Evolutionary conservation across 495 filamentous ascomycete genomes (phyloP).

Genomic region (Elaphomyces granulatus): DNA sequence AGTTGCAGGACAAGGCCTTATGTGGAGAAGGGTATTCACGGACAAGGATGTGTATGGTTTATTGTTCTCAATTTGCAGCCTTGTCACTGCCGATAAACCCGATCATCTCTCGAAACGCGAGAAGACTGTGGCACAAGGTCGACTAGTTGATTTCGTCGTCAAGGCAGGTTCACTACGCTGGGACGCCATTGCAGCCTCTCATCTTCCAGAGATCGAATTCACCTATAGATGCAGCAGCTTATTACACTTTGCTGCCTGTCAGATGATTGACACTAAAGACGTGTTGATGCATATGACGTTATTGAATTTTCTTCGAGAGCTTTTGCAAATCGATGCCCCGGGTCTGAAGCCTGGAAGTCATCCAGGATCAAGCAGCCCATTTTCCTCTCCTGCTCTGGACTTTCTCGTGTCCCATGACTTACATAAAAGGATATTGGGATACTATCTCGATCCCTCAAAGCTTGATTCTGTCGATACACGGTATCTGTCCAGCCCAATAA

Average conservation of each 20-base stretch:
- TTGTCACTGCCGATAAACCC: constrained; percentile 21
- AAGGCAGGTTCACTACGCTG: constrained; percentile 52
- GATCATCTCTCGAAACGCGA: constrained; percentile 41
- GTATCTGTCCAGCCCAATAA: constrained; percentile 39
- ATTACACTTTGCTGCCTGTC: constrained; percentile 55
- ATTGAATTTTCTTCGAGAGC: constrained; percentile 58
- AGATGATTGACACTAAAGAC: constrained; percentile 64
- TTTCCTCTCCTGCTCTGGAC: constrained; percentile 39
- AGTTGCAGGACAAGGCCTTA: constrained; percentile 43
- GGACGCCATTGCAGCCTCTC: constrained; percentile 40
- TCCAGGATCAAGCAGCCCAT: constrained; percentile 25
- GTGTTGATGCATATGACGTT: constrained; percentile 67
- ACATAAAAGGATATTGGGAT: constrained; percentile 34
- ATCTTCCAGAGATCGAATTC: constrained; percentile 45
- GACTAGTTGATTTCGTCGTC: constrained; percentile 56
- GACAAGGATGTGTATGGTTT: constrained; percentile 51
- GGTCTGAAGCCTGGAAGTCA: constrained; percentile 20
- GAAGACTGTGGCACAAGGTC: constrained; percentile 62
- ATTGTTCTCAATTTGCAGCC: constrained; percentile 47
- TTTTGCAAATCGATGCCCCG: constrained; percentile 36
- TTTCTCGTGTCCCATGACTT: constrained; percentile 39
- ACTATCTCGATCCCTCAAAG: constrained; percentile 38
- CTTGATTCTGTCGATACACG: constrained; percentile 36
- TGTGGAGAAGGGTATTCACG: constrained; percentile 60
- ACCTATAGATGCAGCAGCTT: constrained; percentile 43